Evolutionary conservation across 345 rosid species (phyloP), one percentile per base, ranked within the genome.

Genomic region (Dipteronia dyeriana): DNA sequence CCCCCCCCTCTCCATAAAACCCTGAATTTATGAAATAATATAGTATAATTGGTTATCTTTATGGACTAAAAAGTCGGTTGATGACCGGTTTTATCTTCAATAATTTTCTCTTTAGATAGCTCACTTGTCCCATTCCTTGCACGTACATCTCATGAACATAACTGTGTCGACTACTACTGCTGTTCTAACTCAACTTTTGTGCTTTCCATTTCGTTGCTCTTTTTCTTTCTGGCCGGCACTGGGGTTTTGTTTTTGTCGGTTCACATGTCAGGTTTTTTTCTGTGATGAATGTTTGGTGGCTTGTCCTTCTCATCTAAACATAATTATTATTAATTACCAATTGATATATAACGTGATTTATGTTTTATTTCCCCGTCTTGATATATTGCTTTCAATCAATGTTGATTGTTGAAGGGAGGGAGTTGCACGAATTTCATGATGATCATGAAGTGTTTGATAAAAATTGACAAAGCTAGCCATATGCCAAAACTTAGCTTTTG

Each of bases 201-300:
- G 54, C 5, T 20, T 20, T 11, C 54, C 31, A 67, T 67, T 67
- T 39, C 8, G 23, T 67, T 39, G 13, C 51, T 66, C 3, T 38
- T 66, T 19, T 17, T 20, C 23, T 57, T 68, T 12, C 22, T n/a
- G 38, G 38, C 38, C 0, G 38, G 57, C 9, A 22, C 22, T 53
- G 73, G 73, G 34, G 31, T 53, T 70, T 51, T 57, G 60, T 70
- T 53, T 70, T 51, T 57, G 60, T 70, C 73, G 11, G 17, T 29
- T 70, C 63, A 53, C 61, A 29, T 17, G 71, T 67, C 73, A 47
- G 53, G 25, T 45, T 68, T 47, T 45, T 68, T 47, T 10, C 13
- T 41, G 9, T 49, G 60, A 23, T 69, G 38, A 47, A 23, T 69
- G 66, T 57, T 20, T 13, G 53, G 49, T 72, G 75, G n/a, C 49